Evolutionary conservation across 208 protist genomes (phyloP).

Genomic region (Leishmania braziliensis): DNA sequence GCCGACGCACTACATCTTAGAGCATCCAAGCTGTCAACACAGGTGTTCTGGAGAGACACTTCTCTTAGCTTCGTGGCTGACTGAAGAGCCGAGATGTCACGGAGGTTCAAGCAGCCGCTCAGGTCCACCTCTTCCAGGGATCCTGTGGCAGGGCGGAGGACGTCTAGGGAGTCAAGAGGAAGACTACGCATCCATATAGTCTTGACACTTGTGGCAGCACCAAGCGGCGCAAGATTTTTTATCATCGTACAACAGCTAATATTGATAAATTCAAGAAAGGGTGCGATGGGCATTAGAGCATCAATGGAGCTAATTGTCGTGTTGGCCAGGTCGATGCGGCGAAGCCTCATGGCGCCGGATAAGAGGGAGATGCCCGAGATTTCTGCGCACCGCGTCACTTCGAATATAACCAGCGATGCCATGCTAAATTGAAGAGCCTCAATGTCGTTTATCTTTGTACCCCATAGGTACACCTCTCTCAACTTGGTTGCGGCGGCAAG

Average conservation of each 20-base stretch:
- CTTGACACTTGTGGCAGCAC: constrained; percentile 1
- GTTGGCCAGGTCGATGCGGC: constrained; percentile 3
- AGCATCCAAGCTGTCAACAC: not conserved
- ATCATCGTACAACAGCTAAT: constrained; percentile 3
- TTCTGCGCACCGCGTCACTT: constrained; percentile 9
- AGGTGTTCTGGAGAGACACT: constrained; percentile 7
- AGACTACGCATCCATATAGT: not conserved
- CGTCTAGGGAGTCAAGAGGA: not conserved
- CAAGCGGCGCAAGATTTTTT: constrained; percentile 1
- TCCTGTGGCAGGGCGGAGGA: not conserved
- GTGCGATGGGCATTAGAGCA: not conserved
- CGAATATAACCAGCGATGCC: not conserved
- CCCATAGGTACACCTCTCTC: constrained; percentile 14
- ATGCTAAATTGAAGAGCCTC: not conserved
- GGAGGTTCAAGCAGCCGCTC: constrained; percentile 13
- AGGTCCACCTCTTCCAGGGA: constrained; percentile 8
- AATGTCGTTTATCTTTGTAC: constrained; percentile 1
- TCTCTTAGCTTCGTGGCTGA: constrained; percentile 1
- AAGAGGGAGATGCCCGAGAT: constrained; percentile 8
- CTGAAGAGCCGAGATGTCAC: constrained; percentile 8
- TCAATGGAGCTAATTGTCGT: constrained; percentile 9
- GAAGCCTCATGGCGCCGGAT: not conserved
- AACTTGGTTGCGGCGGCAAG: not conserved
- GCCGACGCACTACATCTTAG: not conserved
- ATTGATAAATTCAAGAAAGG: constrained; percentile 9